Evolutionary conservation across 768 basidiomycete species (phyloP).

Genomic region (Tephrocybe sp.): DNA sequence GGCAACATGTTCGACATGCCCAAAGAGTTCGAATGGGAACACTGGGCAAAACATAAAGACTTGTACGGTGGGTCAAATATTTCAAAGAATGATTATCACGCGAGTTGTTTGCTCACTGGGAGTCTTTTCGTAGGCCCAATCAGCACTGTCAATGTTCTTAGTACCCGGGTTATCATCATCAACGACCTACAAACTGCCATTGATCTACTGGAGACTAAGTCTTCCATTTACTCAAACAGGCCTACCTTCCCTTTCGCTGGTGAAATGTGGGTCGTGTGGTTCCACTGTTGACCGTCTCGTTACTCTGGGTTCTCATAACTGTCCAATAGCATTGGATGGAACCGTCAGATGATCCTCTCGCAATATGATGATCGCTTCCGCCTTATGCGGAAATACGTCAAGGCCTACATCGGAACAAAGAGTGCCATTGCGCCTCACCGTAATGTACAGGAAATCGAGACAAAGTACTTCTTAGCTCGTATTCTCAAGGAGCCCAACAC

Average conservation of each 20-base stretch:
- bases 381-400: slow-evolving; percentile 19
- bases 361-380: slow-evolving; percentile 18
- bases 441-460: slow-evolving; percentile 13
- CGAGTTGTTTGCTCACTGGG: background rate
- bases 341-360: slow-evolving; percentile 20
- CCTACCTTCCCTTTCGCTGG: slow-evolving; percentile 18
- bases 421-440: slow-evolving; percentile 9
- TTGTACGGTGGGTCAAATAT: slow-evolving; percentile 10
- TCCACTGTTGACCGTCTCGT: background rate
- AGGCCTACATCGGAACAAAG: slow-evolving; percentile 15
- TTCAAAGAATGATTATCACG: too few species aligned
- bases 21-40: slow-evolving; percentile 18
- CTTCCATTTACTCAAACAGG: slow-evolving; percentile 18
- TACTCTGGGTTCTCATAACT: background rate
- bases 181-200: slow-evolving; percentile 17
- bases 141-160: slow-evolving; percentile 15
- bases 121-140: slow-evolving; percentile 9
- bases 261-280: slow-evolving; percentile 6
- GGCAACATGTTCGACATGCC: slow-evolving; percentile 47
- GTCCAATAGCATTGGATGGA: slow-evolving; percentile 15
- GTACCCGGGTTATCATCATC: slow-evolving; percentile 17
- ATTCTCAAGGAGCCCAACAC: slow-evolving; percentile 9
- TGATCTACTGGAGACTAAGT: slow-evolving; percentile 17
- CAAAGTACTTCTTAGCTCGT: slow-evolving; percentile 16
- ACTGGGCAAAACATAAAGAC: slow-evolving; percentile 19